Evolutionary conservation across 345 rosid species (phyloP).

Genomic region (Citrus trifoliata): DNA sequence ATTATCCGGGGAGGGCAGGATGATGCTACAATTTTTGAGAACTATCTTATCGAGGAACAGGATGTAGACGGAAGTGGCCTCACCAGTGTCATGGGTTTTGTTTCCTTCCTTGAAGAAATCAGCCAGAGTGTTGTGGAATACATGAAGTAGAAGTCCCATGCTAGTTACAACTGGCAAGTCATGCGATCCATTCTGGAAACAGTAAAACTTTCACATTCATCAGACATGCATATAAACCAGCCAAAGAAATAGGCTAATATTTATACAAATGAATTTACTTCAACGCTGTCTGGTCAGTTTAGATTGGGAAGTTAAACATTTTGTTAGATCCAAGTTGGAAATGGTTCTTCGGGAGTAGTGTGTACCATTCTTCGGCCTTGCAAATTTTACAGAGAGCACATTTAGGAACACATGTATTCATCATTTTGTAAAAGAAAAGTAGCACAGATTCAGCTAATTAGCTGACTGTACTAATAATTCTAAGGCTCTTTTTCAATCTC

Average conservation of each 20-base stretch:
- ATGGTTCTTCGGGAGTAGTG: background rate
- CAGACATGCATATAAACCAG: background rate
- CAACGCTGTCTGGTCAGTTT: background rate
- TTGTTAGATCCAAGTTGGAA: background rate
- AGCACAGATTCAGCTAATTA: constrained; percentile 3
- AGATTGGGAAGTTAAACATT: background rate
- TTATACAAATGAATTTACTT: background rate
- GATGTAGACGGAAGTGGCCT: constrained; percentile 89
- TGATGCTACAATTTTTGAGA: constrained; percentile 80
- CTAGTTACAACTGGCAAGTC: background rate
- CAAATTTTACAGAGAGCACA: constrained; percentile 8
- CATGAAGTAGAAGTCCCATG: constrained; percentile 50
- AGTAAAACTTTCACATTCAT: background rate
- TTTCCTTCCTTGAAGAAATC: constrained; percentile 86
- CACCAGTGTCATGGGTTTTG: constrained; percentile 86
- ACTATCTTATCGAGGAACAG: constrained; percentile 93
- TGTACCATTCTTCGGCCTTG: background rate
- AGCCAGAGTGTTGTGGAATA: constrained; percentile 75
- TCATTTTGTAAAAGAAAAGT: constrained; percentile 1
- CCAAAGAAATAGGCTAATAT: background rate
- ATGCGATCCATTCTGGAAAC: background rate
- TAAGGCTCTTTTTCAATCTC: background rate
- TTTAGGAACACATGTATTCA: background rate
- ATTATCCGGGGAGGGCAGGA: constrained; percentile 84
- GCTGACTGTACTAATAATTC: background rate